Evolutionary conservation across 345 rosid genomes (phyloP), one percentile per base, ranked within the genome.

Genomic region (Pseudoturritis turrita): DNA sequence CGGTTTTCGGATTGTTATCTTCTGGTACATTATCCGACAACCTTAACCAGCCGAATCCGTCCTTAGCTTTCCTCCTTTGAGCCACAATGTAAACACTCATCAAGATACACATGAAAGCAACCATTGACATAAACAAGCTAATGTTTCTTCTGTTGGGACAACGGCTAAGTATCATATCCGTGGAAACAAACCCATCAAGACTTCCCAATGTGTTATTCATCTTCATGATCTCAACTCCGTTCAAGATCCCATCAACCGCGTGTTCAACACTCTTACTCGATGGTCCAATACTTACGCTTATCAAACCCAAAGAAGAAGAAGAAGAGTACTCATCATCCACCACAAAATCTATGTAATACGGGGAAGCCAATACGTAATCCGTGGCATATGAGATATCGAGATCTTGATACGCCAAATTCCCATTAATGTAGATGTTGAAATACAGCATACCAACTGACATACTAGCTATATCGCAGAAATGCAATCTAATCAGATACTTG

Each of bases 401-500:
- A 81, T 89, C 82, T 58, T 86, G 78, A 47, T 39, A 83, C 3
- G 85, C 89, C 75, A 89, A 78, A 62, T 84, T 39, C 68, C 83
- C 87, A 54, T 92, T 82, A 11, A 92, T 75, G 60, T 89, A 87
- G 29, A 92, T 88, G 68, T 89, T 87, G 73, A 88, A 89, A 62
- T 75, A 74, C 23, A 89, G 29, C 83, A 84, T 59, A 53, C 84
- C 91, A 19, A 92, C 73, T 2, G 95, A 80, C 62, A 81, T 67
- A 68, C 96, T 92, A 49, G 92, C 88, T 23, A 92, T 87, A 70
- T 92, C 98, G 33, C 98, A 92, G 79, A 92, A 89, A 82, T 92
- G 96, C 77, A 89, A 15, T 63, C 96, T 81, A 23, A 92, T 84
- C 14, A 92, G 88, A 78, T 89, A 84, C 68, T 77, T 80, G 22